Evolutionary conservation across 768 basidiomycete species (phyloP).

Genomic region (Mycena capillaripes): DNA sequence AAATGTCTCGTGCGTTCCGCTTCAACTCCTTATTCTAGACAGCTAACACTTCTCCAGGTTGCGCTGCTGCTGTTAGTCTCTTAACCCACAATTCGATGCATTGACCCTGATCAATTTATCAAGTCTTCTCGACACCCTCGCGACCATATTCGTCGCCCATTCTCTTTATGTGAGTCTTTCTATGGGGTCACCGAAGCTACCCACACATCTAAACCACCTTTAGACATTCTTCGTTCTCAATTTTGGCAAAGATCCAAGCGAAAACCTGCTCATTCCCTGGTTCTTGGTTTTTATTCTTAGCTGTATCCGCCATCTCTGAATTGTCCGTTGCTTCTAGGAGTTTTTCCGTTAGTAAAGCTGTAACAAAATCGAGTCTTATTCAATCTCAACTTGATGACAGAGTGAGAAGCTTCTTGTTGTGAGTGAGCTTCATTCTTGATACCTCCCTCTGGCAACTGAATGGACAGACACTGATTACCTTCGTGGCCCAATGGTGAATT

Average conservation of each 20-base stretch:
- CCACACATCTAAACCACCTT: background rate
- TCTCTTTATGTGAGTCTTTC: conserved; percentile 13
- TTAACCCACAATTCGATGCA: background rate
- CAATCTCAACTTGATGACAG: conserved; percentile 1
- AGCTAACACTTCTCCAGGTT: background rate
- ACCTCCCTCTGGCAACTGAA: too few species aligned
- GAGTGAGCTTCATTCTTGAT: background rate
- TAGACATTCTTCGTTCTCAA: conserved; percentile 23
- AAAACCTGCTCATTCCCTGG: conserved; percentile 29
- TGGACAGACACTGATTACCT: conserved; percentile 17
- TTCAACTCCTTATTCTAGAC: background rate
- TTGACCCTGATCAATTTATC: background rate
- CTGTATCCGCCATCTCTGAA: background rate
- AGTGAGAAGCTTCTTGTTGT: conserved; percentile 19
- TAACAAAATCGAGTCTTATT: background rate
- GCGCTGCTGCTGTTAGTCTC: conserved; percentile 18
- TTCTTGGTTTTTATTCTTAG: background rate
- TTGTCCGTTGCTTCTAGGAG: background rate
- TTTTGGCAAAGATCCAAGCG: conserved; percentile 5
- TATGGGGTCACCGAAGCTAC: background rate
- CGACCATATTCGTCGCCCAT: conserved; percentile 27
- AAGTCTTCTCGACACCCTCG: conserved; percentile 26
- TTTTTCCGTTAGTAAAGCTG: background rate
- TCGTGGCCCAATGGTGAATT: conserved; percentile 27
- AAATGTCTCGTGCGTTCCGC: conserved; percentile 14